Conservation (phyloP, 164 flowering plant genomes). For the Santalum album region DNA sequence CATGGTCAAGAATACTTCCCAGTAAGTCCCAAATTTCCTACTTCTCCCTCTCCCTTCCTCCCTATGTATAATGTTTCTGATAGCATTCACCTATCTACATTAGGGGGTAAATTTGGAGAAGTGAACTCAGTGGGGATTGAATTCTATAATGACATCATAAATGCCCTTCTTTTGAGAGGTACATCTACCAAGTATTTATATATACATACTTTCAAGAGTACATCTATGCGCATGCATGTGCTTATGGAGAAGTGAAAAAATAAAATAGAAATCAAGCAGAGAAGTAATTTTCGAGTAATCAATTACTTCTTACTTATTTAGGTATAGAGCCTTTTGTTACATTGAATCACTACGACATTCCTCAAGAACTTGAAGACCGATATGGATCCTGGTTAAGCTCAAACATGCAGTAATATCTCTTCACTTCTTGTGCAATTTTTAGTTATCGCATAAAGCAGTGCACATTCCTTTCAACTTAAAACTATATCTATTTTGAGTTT, state of each 20-base stretch:
- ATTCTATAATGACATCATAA: slow-evolving; percentile 43
- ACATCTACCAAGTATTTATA: background rate
- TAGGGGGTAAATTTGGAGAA: slow-evolving; percentile 52
- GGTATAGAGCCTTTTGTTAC: slow-evolving; percentile 1
- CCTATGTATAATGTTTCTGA: background rate
- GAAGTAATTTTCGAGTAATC: no score
- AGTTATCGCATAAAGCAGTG: no score
- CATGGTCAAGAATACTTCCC: slow-evolving; percentile 33
- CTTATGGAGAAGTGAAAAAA: no score
- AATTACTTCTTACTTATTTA: background rate
- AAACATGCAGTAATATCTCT: background rate
- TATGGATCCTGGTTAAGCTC: slow-evolving; percentile 1
- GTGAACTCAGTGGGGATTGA: slow-evolving; percentile 39
- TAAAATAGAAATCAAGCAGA: no score
- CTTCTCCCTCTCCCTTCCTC: background rate
- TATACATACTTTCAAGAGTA: no score
- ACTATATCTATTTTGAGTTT: no score
- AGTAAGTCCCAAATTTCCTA: slow-evolving; percentile 7
- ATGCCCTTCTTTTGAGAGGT: background rate
- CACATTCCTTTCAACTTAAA: no score
- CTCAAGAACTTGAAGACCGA: slow-evolving; percentile 5
- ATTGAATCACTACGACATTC: background rate
- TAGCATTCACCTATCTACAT: background rate
- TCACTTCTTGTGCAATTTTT: background rate
- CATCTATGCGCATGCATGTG: no score